Base-by-base conservation (phyloP, 2,329 filamentous ascomycete species). In the Rhexocercosporidium sp. region DNA sequence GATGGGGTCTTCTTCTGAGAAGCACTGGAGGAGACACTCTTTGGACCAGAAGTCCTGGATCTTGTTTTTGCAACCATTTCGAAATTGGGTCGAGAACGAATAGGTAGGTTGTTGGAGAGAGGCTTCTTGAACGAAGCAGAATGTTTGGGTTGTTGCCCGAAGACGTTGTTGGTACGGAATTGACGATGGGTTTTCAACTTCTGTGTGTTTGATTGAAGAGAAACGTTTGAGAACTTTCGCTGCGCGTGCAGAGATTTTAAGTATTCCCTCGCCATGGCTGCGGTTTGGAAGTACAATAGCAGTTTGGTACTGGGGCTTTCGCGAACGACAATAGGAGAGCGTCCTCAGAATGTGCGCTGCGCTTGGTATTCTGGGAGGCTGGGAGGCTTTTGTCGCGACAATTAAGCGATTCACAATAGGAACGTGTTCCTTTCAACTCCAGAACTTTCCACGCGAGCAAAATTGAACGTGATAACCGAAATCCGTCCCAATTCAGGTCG, bases 401-500 rank as follows among this genome's bases (percentile, higher is more conserved):
- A 39, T 39, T 37, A 16, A 29, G n/a, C 31, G 14, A 8, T 29
- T 20, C 8, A 51, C 59, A 62, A 53, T 51, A 62, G 46, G 59
- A 62, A 1, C 18, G n/a, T 14, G 12, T 51, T 22, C 31, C 59
- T 53, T 14, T 51, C 22, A 29, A 22, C 44, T 25, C 12, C 22
- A 7, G 16, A 22, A 53, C 37, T 51, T 3, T 41, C 34, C 14
- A 27, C n/a, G 47, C 22, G 37, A 31, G 25, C 12, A 18, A 44
- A 16, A 27, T 34, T 34, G 16, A 59, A 59, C 22, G 37, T 59
- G 56, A 59, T 62, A 39, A 27, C 44, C 29, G n/a, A 53, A 41
- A 20, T 22, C n/a, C 31, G 20, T 25, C 31, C 22, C 46, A 49
- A 49, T 18, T 71, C 68, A 66, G 56, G 65, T 66, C 44, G 11